Base-by-base conservation (phyloP, 768 basidiomycete genomes). In the Chlorophyllum brunneum region DNA sequence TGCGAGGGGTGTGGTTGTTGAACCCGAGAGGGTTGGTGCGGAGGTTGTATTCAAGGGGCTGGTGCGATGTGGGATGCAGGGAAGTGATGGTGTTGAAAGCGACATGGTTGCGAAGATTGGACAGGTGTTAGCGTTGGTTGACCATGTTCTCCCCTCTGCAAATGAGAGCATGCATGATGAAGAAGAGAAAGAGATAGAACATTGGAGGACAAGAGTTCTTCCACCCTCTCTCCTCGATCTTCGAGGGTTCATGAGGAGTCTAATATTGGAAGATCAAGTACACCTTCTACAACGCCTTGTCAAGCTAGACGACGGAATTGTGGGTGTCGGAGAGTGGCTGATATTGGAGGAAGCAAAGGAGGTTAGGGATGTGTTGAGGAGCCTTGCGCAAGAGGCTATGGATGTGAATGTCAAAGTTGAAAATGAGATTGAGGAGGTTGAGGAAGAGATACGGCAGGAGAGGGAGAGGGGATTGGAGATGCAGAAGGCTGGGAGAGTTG, bases 311-410 rank as follows among this genome's bases (percentile, higher is more conserved):
- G 64, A 71, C 4, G 81, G 79, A 2, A 63, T 72, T 22, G 65
- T 78, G 18, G 82, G 81, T 2, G 66, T 86, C 2, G 84, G 80
- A 15, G 83, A 86, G 54, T 92, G 87, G 86, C 59, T 91, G 22
- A 58, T 92, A 7, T 59, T 67, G n/a, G 80, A 85, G 56, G 85
- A 87, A 54, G 59, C 86, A 53, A 81, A 79, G 61, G 66, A 72
- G n/a, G 66, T 86, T 39, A 65, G 66, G 5, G 64, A 63, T 10
- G 61, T 66, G 18, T 65, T 82, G 18, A 68, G 70, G 44, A 55
- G 58, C 1, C 62, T 82, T 39, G 61, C 30, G 26, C 15, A 22
- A 3, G 45, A 24, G 29, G 18, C 22, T 34, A 20, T 11, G 11
- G 45, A 23, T 24, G 20, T 27, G 5, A 10, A 38, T 27, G n/a